phyloP scores from a whole-genome alignment of 495 filamentous ascomycete species.

The Xylaria flabelliformis region DNA sequence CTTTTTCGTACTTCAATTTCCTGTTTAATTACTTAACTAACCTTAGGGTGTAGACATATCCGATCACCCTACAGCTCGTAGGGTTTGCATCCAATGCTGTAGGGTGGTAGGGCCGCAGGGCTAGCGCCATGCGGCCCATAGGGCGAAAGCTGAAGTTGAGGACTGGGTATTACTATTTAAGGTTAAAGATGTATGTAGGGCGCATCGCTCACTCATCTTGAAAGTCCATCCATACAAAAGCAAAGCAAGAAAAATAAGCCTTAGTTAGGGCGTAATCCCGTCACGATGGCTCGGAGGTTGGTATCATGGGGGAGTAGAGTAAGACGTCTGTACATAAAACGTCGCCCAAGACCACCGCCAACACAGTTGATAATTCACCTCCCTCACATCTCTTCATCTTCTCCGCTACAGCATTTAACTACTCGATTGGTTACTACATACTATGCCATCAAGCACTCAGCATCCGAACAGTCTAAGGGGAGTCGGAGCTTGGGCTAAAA shows the following conservation, averaged over 20 bases:
- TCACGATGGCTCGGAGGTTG: not conserved
- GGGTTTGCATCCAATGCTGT: not conserved
- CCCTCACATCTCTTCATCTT: not conserved
- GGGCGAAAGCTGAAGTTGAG: constrained; percentile 3
- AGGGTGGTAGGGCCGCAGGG: not conserved
- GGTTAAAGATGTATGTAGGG: not conserved
- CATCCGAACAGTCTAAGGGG: not conserved
- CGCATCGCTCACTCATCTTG: not conserved
- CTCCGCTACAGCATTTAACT: not conserved
- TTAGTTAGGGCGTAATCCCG: not conserved
- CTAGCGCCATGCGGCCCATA: constrained; percentile 5
- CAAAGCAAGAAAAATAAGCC: not conserved
- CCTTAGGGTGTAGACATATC: not conserved
- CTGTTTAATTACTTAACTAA: not conserved
- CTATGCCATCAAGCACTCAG: not conserved
- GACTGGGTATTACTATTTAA: not conserved
- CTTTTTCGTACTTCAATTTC: not conserved
- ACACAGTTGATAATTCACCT: not conserved
- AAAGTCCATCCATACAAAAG: not conserved
- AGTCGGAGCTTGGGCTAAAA: not conserved
- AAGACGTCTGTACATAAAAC: not conserved
- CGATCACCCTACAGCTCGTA: not conserved
- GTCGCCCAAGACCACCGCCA: not conserved
- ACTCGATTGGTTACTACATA: not conserved
- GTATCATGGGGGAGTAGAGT: not conserved